Conservation (phyloP, 2,329 filamentous ascomycete species). For the Sordariomycetes sp. region DNA sequence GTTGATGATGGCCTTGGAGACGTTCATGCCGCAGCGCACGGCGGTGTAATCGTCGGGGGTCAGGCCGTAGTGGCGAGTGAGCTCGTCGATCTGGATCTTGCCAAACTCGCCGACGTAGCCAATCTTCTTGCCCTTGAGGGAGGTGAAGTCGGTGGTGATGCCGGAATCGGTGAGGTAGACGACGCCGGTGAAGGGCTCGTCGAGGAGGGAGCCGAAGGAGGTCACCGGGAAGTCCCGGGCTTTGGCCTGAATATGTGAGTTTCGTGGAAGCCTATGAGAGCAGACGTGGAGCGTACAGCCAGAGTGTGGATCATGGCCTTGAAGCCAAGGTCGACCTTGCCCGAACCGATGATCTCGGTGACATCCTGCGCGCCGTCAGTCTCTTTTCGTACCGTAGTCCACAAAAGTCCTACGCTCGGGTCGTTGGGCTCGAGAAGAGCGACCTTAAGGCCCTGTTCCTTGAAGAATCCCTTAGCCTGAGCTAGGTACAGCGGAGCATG, state of each 20-base stretch:
- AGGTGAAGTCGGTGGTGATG: conserved; percentile 66
- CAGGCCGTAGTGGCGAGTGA: conserved; percentile 72
- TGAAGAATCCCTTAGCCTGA: conserved; percentile 66
- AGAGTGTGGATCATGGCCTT: conserved; percentile 81
- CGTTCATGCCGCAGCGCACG: conserved; percentile 74
- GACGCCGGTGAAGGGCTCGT: conserved; percentile 73
- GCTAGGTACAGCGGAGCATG: conserved; percentile 71
- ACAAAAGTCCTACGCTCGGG: conserved; percentile 39
- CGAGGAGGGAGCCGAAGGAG: conserved; percentile 66
- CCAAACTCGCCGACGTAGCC: conserved; percentile 76
- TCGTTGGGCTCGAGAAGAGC: conserved; percentile 72
- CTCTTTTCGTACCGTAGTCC: too few relatives aligned
- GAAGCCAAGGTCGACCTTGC: conserved; percentile 70
- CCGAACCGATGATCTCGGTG: conserved; percentile 70
- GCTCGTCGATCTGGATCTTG: conserved; percentile 77
- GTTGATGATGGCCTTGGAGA: conserved; percentile 65
- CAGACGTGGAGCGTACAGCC: conserved; percentile 38
- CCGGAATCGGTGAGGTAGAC: conserved; percentile 67
- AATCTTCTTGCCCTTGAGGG: conserved; percentile 67
- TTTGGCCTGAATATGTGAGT: conserved; percentile 45
- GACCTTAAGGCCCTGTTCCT: conserved; percentile 68
- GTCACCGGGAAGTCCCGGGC: conserved; percentile 64
- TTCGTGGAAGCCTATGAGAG: background rate
- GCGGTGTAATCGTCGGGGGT: conserved; percentile 64
- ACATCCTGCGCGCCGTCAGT: too few relatives aligned